Conservation (phyloP, 345 rosid genomes). For the Syzygium jambos region DNA sequence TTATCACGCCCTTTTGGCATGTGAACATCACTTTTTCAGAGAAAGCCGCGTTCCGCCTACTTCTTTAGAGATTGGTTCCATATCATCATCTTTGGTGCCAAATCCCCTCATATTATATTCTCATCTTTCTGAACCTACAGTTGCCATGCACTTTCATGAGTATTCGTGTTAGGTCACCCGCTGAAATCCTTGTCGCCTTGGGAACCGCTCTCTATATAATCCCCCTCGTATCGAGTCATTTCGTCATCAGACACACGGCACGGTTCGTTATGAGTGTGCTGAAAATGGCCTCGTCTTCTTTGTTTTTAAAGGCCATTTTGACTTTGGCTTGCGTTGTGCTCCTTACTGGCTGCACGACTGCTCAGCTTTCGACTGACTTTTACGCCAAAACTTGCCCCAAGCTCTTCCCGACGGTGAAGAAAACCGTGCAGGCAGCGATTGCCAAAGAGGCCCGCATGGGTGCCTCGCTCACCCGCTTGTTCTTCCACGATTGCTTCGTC, state of each 20-base stretch:
- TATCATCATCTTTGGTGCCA: neutral
- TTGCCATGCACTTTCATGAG: neutral
- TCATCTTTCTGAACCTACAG: neutral
- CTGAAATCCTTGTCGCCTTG: conserved; percentile 4
- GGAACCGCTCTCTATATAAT: neutral
- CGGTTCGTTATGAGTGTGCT: neutral
- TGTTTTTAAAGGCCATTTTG: conserved; percentile 3
- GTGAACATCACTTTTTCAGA: neutral
- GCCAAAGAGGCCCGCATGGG: conserved; percentile 49
- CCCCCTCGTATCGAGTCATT: neutral
- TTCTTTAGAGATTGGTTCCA: neutral
- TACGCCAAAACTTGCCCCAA: conserved; percentile 70
- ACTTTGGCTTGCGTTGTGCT: conserved; percentile 24
- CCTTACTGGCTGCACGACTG: conserved; percentile 15
- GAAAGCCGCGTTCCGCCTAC: neutral
- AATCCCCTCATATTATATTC: neutral
- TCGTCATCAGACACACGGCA: neutral
- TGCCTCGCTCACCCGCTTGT: conserved; percentile 78
- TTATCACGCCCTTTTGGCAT: neutral
- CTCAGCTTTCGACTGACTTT: conserved; percentile 64
- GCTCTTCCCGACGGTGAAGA: conserved; percentile 36
- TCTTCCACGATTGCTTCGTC: conserved; percentile 93
- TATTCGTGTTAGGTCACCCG: conserved; percentile 72
- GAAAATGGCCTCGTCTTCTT: conserved; percentile 16
- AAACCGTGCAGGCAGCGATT: conserved; percentile 48